Evolutionary conservation across 1,139 yeast genomes (phyloP), one percentile per base, ranked within the genome.

Genomic region (Torulaspora pretoriensis): DNA sequence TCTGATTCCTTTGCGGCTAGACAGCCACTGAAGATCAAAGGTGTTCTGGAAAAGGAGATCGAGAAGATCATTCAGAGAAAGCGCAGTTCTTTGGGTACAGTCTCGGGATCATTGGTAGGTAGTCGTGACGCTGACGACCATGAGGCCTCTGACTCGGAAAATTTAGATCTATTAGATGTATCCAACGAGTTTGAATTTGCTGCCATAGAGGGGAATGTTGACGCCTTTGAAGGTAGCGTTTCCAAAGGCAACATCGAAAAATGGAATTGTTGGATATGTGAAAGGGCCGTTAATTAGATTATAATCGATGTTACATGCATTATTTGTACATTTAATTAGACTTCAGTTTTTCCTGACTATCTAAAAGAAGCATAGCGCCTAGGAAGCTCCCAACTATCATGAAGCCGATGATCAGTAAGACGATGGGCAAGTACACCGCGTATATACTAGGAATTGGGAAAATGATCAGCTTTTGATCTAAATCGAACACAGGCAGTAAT

Each of bases 211-310:
- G 89, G 90, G 1, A 80, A 80, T 56, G 75, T 87, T 58, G 86
- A 79, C 47, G 80, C 86, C 40, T 55, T 78, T 4, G 78, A 77
- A 16, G 96, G 96, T 2, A 82, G 89, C 52, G 85, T 84, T 1
- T 67, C 72, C 57, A 76, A 75, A 55, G 69, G 69, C 16, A 75
- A 81, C 38, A 69, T 75, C 28, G 76, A 71, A 13, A 65, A 68
- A 23, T 84, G 95, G 89, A 78, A 77, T 53, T 73, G 80, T 53
- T 89, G 96, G 96, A 69, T 88, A 37, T 85, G 81, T 53, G 92
- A 82, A 60, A 47, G 50, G 32, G 40, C 43, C 32, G 47, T 47
- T 22, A 47, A 47, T 38, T 47, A 43, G 30, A 25, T 14, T 35
- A 30, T 25, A 26, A 27, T 17, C 27, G 23, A 19, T 25, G 30